These are phyloP conservation scores for Rhodosporidiobolus sp. DNA, from an alignment of 768 basidiomycete species.

Conservation along the genomic window DNA sequence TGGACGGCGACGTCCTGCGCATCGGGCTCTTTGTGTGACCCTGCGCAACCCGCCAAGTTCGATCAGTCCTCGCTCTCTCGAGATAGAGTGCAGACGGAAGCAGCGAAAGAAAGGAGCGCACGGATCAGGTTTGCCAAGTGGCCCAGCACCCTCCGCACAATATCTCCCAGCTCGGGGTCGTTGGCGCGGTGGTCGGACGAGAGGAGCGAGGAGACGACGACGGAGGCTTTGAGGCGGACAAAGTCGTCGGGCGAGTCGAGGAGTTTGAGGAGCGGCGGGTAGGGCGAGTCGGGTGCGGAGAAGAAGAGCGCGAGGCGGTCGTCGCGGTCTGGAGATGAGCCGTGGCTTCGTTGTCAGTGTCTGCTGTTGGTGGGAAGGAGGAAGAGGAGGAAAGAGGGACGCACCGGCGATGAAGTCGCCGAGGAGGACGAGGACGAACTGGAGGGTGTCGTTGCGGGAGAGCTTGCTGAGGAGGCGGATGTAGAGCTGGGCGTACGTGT, in stretches of 20 bases:
- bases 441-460: conserved; percentile 79
- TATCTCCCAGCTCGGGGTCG: conserved; percentile 45
- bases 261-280: conserved; percentile 69
- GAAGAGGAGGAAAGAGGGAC: conserved; percentile 27
- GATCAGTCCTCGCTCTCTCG: neutral
- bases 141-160: conserved; percentile 62
- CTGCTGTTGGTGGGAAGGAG: neutral
- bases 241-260: conserved; percentile 88
- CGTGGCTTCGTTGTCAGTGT: neutral
- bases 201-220: conserved; percentile 81
- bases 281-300: conserved; percentile 74
- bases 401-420: conserved; percentile 80
- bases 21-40: conserved; percentile 55
- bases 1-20: conserved; percentile 83
- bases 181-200: conserved; percentile 53
- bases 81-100: too few relatives aligned
- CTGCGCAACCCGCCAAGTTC: conserved; percentile 34
- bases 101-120: neutral
- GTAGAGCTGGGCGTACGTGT: conserved; percentile 79
- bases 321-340: conserved; percentile 65
- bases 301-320: conserved; percentile 74
- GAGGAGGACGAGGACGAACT: conserved; percentile 78
- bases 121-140: conserved; percentile 60
- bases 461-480: conserved; percentile 83
- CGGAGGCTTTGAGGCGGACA: conserved; percentile 81